Evolutionary conservation across 2,329 filamentous ascomycete species (phyloP).

Genomic region (Ilyonectria sp.): DNA sequence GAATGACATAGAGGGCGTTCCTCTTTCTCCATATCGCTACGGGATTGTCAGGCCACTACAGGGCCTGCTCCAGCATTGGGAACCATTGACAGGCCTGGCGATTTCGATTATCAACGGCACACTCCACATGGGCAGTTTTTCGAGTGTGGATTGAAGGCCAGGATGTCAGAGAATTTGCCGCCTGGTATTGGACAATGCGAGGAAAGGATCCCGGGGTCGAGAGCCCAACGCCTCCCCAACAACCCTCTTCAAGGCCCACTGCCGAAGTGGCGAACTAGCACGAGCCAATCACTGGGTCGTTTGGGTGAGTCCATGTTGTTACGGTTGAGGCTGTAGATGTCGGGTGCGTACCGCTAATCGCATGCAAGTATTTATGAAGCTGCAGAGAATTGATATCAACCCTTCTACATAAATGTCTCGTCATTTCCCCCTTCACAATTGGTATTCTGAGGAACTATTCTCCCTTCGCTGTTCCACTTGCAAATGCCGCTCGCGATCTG

Average conservation of each 20-base stretch:
- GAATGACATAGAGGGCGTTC: neutral
- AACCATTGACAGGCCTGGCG: neutral
- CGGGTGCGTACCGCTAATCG: neutral
- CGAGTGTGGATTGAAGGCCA: neutral
- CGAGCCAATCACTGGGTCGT: neutral
- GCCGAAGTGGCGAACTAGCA: neutral
- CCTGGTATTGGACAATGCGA: neutral
- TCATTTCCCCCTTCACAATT: neutral
- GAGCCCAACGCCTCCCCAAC: slow-evolving; percentile 10
- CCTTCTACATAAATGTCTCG: neutral
- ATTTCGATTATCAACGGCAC: slow-evolving; percentile 4
- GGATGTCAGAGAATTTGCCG: neutral
- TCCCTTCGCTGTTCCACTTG: neutral
- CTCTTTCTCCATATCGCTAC: neutral
- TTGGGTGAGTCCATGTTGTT: neutral
- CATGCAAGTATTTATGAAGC: neutral
- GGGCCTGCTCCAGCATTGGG: neutral
- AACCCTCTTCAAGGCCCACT: neutral
- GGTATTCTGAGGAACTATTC: neutral
- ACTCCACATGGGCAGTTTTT: neutral
- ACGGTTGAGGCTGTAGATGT: neutral
- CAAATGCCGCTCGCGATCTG: neutral
- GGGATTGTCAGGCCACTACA: neutral
- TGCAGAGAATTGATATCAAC: neutral
- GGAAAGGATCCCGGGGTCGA: neutral